Evolutionary conservation across 139 green algal species (phyloP).

Genomic region (Zygnema circumcarinatum): DNA sequence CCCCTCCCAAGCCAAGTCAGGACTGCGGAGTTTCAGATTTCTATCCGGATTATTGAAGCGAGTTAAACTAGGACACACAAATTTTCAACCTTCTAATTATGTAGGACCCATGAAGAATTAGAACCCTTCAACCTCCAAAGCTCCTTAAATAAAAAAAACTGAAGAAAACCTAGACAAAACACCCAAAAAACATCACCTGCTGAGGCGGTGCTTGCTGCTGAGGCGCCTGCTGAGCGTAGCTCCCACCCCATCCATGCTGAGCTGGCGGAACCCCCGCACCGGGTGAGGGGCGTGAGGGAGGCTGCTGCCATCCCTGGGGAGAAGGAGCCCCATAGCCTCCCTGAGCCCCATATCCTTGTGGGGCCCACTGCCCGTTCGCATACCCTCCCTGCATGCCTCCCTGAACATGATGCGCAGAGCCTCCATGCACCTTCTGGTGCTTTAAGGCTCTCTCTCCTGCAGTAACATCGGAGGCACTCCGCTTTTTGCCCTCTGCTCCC

Average conservation of each 20-base stretch:
- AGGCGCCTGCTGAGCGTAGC: conserved; percentile 8
- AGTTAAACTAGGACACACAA: not conserved
- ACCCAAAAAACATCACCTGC: not conserved
- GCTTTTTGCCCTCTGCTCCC: conserved; percentile 38
- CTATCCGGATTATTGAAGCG: not conserved
- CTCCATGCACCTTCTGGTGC: not conserved
- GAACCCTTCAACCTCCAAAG: not conserved
- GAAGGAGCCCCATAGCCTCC: not conserved
- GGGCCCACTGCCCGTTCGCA: conserved; percentile 8
- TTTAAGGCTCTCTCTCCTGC: not conserved
- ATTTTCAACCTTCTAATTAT: not conserved
- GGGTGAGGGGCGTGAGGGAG: not conserved
- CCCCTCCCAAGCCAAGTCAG: not conserved
- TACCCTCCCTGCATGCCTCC: not conserved
- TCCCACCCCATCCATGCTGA: conserved; percentile 6
- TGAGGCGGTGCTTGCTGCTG: not conserved
- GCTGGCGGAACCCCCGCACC: not conserved
- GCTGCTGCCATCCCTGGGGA: conserved; percentile 30
- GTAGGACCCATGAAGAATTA: not conserved
- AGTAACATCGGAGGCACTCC: not conserved
- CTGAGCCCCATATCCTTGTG: not conserved
- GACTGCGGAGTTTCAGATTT: too few relatives aligned
- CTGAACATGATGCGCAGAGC: not conserved
- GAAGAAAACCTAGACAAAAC: conserved; percentile 3
- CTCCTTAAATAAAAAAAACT: not conserved